Percentiles rank a stretch among this genome's conserved stretches.
Conservation (phyloP, 2,329 filamentous ascomycete species). For the Drechslera avenae region DNA sequence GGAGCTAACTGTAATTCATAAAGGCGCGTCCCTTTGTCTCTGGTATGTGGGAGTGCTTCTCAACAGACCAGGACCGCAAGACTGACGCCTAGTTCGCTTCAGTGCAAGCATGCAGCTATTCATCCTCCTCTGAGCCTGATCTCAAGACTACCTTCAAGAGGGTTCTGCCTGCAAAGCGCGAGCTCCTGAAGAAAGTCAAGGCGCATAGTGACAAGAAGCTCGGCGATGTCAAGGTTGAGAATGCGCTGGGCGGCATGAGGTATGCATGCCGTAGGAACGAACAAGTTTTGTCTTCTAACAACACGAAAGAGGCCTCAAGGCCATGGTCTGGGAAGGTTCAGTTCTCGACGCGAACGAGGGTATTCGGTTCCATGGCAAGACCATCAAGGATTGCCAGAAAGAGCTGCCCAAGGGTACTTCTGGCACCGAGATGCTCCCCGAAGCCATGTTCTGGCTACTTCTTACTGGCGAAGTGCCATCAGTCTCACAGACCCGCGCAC, state of each 20-base stretch:
- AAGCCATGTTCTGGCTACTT: slow-evolving; percentile 99
- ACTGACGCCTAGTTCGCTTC: slow-evolving; percentile 21
- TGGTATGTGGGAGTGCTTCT: slow-evolving; percentile 41
- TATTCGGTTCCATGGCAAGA: slow-evolving; percentile 96
- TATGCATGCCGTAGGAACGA: slow-evolving; percentile 31
- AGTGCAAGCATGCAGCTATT: slow-evolving; percentile 64
- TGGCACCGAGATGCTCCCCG: slow-evolving; percentile 95
- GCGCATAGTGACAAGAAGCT: slow-evolving; percentile 79
- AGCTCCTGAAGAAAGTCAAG: slow-evolving; percentile 93
- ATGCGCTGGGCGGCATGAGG: slow-evolving; percentile 94
- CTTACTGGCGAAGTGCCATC: slow-evolving; percentile 91
- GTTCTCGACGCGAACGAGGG: slow-evolving; percentile 96
- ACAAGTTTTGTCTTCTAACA: slow-evolving; percentile 14
- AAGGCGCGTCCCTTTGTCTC: slow-evolving; percentile 39
- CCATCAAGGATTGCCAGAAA: slow-evolving; percentile 96
- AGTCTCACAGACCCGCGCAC: slow-evolving; percentile 75
- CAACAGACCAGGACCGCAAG: neutral
- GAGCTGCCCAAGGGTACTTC: slow-evolving; percentile 90
- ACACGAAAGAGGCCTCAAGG: slow-evolving; percentile 73
- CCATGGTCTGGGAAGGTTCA: slow-evolving; percentile 98
- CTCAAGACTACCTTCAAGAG: slow-evolving; percentile 85
- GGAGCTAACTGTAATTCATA: neutral
- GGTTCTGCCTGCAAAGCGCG: slow-evolving; percentile 88
- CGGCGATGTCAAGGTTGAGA: slow-evolving; percentile 91
- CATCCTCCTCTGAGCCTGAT: slow-evolving; percentile 78